phyloP scores from a whole-genome alignment of 2,329 filamentous ascomycete species.

The Cladosporium sp. region DNA sequence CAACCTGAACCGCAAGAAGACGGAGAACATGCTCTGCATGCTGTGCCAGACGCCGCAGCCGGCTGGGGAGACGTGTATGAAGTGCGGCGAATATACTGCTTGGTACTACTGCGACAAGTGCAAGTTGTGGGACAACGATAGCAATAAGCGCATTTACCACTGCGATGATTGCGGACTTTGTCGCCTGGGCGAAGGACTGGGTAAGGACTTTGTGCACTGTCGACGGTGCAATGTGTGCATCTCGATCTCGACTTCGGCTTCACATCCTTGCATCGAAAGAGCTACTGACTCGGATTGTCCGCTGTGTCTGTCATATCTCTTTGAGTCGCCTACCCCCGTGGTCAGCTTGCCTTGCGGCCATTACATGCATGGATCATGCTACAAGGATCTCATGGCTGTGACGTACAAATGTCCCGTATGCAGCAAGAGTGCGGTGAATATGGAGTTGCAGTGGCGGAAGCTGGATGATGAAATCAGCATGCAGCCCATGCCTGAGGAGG shows the following conservation, averaged over 20 bases:
- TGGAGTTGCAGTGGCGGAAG: constrained; percentile 92
- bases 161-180: constrained; percentile 96
- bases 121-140: constrained; percentile 95
- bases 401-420: constrained; percentile 97
- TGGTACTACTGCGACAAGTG: constrained; percentile 92
- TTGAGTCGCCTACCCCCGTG: constrained; percentile 81
- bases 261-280: constrained; percentile 90
- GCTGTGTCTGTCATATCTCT: constrained; percentile 95
- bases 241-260: constrained; percentile 75
- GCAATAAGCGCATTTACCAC: constrained; percentile 88
- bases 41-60: constrained; percentile 80
- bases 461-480: constrained; percentile 79
- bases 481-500: constrained; percentile 77
- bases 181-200: constrained; percentile 80
- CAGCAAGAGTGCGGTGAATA: constrained; percentile 93
- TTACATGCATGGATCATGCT: constrained; percentile 88
- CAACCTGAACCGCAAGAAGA: constrained; percentile 72
- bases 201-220: constrained; percentile 98
- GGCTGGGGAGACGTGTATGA: constrained; percentile 70
- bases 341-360: constrained; percentile 96
- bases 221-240: constrained; percentile 96
- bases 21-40: constrained; percentile 97
- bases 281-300: constrained; percentile 95
- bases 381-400: constrained; percentile 78
- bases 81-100: constrained; percentile 72